Base-by-base conservation (phyloP, 2,329 filamentous ascomycete genomes). In the Phyllosticta ampelicida region DNA sequence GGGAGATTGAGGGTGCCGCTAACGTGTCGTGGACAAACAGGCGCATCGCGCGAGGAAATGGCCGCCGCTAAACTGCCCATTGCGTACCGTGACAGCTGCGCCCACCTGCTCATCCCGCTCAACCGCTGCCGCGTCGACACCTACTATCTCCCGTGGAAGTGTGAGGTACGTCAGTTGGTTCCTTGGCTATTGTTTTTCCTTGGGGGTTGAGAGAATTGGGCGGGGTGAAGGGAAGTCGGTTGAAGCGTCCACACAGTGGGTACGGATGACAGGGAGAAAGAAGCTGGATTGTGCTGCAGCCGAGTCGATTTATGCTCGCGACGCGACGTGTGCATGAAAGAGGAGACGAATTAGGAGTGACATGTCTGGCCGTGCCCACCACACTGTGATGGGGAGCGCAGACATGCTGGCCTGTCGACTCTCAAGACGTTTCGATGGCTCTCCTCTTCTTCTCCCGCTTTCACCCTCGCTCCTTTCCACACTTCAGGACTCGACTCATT, bases 101-200 rank as follows among this genome's bases (percentile, higher is more conserved):
- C 91, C 62, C 85, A 94, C 75, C 86, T 99, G 52, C 80, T 97
- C 62, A 96, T 97, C 63, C 94, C 94, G 16, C 81, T 99, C 66
- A 99, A 99, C 79, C 87, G 87, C 70, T 99, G 94, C 81, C 90
- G 94, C 62, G 82, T 84, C 75, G 86, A 95, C 66, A 87, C 90
- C 63, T 97, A 87, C 79, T 99, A 96, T 75, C 77, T 96, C 68
- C 91, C 91, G 18, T 99, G 94, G 94, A 96, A 95, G 81, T 99
- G 94, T 75, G 84, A 89, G 82, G 94, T 97, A 82, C 66, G 86
- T 19, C 8, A 5, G 44, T 10, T 44, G n/a, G 20, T 26, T 19
- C 16, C 36, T 54, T 60, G n/a, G 13, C 5, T n/a, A n/a, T 18
- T 5, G 19, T 9, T 9, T 44, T 19, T 68, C 5, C 21, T 29